Evolutionary conservation across 2,329 filamentous ascomycete genomes (phyloP).

Genomic region (Fusarium sp.): DNA sequence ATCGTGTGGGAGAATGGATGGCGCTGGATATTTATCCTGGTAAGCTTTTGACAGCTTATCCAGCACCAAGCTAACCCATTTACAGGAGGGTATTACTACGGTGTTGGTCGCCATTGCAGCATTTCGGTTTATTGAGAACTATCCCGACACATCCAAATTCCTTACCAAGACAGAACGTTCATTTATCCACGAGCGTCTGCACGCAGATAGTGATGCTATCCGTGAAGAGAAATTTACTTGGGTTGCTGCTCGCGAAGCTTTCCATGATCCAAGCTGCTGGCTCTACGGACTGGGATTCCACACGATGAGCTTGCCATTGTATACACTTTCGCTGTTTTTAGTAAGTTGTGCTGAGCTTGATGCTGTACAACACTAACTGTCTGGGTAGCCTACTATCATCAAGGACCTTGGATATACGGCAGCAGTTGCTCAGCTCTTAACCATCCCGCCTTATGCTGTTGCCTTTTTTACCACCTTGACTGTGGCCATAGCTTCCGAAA

Average conservation of each 20-base stretch:
- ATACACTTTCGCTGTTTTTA: conserved; percentile 67
- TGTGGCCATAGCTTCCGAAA: conserved; percentile 72
- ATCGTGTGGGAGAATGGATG: conserved; percentile 65
- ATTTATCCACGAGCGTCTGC: conserved; percentile 72
- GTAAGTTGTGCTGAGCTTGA: conserved; percentile 47
- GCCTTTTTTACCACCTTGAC: conserved; percentile 70
- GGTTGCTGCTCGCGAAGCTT: conserved; percentile 71
- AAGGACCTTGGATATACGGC: conserved; percentile 65
- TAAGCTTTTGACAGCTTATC: conserved; percentile 42
- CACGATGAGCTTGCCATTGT: conserved; percentile 74
- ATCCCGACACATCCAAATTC: conserved; percentile 70
- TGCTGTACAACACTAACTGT: rapidly evolving
- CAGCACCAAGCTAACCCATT: not conserved
- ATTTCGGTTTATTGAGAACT: conserved; percentile 75
- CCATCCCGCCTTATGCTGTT: conserved; percentile 73
- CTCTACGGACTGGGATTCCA: conserved; percentile 79
- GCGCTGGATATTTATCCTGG: conserved; percentile 72
- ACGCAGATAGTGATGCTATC: conserved; percentile 76
- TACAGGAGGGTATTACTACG: conserved; percentile 66
- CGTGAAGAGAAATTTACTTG: conserved; percentile 77
- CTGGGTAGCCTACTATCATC: conserved; percentile 64
- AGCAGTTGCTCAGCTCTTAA: conserved; percentile 68
- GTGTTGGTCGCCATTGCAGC: conserved; percentile 62
- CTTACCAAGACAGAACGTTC: conserved; percentile 65
- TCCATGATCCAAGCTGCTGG: conserved; percentile 78